Evolutionary conservation across 1,139 yeast genomes (phyloP), one percentile per base, ranked within the genome.

Genomic region (Pichia sp.): DNA sequence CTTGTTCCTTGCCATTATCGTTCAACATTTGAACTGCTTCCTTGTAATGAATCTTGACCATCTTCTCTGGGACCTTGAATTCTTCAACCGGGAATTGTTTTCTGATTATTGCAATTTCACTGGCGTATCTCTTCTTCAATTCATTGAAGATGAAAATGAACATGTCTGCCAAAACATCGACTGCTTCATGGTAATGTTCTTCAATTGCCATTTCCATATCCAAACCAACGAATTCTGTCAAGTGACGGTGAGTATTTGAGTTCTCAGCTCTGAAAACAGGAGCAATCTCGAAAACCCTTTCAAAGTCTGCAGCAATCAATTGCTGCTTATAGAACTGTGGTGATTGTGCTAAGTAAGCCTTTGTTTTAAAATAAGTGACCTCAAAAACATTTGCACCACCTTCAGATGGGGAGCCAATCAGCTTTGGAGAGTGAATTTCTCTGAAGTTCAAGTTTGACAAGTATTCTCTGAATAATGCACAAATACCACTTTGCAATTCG

Each of bases 201-300:
- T 93, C 98, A 70, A 93, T 89, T 7, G 97, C 88, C 96, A 95
- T 90, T 75, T 93, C 99, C 76, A 93, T 76, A 79, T 93, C 99
- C 67, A 95, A 84, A 56, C 99, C 99, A 58, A 87, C 88, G 73
- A 93, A 93, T 74, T 93, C 99, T 57, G 99, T 93, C 97, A 93
- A 87, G 74, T 93, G 99, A 76, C 99, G 92, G 73, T 93, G 98
- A 32, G 99, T 93, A 77, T 93, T 90, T 61, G 98, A 92, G 79
- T 93, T 92, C 74, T 93, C 99, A 56, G 99, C 99, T 75, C 99
- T 84, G 81, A 93, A 93, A 54, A 93, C 99, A 50, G 99, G 98
- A 1, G 95, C 98, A 67, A 93, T 81, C 76, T 93, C 99, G 69
- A 84, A 95, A 51, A 93, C 99, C 67, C 81, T 84, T 76, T 93